Evolutionary conservation across 768 basidiomycete species (phyloP).

Genomic region (Termitomyces sp.): DNA sequence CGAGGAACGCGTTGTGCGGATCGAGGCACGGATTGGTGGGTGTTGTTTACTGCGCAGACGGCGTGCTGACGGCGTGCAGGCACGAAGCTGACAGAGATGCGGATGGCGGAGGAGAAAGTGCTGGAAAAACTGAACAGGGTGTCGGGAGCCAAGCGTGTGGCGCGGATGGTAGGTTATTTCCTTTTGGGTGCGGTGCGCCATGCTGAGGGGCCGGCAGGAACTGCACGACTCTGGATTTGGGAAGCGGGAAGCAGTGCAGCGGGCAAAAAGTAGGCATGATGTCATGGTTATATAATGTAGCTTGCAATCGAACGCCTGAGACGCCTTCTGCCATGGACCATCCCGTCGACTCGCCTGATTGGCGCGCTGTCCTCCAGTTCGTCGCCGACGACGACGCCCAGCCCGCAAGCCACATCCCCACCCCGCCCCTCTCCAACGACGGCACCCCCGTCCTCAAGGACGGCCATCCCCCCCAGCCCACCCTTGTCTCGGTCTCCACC

Average conservation of each 20-base stretch:
- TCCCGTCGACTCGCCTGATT: conserved; percentile 31
- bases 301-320: neutral
- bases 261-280: conserved; percentile 39
- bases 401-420: conserved; percentile 51
- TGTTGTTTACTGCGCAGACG: conserved; percentile 8
- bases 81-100: conserved; percentile 71
- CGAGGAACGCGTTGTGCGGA: conserved; percentile 73
- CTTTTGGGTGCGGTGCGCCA: neutral
- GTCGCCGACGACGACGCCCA: conserved; percentile 40
- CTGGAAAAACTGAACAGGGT: conserved; percentile 83
- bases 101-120: conserved; percentile 73
- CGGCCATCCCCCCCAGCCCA: conserved; percentile 36
- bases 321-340: conserved; percentile 29
- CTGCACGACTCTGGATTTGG: conserved; percentile 89
- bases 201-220: conserved; percentile 42
- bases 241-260: conserved; percentile 78
- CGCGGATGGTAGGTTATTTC: conserved; percentile 72
- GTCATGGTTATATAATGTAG: conserved; percentile 13
- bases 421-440: conserved; percentile 49
- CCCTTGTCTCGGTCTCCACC: conserved; percentile 71
- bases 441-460: conserved; percentile 14
- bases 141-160: conserved; percentile 89
- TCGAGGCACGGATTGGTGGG: conserved; percentile 87
- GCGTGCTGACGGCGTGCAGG: conserved; percentile 34
- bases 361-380: conserved; percentile 22